Evolutionary conservation across 2,329 filamentous ascomycete genomes (phyloP), one percentile per base, ranked within the genome.

Genomic region (Fonsecaea erecta): DNA sequence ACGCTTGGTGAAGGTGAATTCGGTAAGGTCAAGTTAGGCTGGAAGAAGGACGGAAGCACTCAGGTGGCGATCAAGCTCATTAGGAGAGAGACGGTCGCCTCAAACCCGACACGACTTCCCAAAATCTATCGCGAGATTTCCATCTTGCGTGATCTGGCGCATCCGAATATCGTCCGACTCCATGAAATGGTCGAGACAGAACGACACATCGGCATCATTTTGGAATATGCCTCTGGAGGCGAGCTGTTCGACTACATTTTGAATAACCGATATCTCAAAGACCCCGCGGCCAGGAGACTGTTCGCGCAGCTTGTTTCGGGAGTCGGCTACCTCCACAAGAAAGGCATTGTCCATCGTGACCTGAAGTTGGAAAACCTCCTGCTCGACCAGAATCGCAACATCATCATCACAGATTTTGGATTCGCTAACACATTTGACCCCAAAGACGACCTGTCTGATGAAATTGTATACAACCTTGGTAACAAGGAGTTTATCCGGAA

Each of bases 111-210:
- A 64, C 88, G 95, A 57, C 83, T 99, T 67, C 91, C 93, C 75
- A 99, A 99, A 81, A 99, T 99, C 73, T 93, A 97, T 80, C 92
- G 95, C 68, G 95, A 99, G 78, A 97, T 99, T 67, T 87, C 91
- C 51, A 99, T 99, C 73, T 83, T 99, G 56, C 86, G 88, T 66
- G 92, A 89, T 72, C 88, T 96, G 52, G 91, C 93, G 46, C 95
- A 99, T 77, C 93, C 94, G 21, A 99, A 99, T 77, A 99, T 99
- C 76, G 95, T 99, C 60, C 89, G 91, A 67, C 83, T 99, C 58
- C 94, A 98, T 78, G 96, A 99, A 79, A 98, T 99, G 91, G 93
- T 97, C 32, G 94, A 98, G 79, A 98, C 95, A 0, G 93, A 98
- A 74, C 88, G 92, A 70, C 93, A 98, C 73, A 99, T 98, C 77